Evolutionary conservation across 23 red algal species (phyloP).

Genomic region (Pyropia yezoensis): DNA sequence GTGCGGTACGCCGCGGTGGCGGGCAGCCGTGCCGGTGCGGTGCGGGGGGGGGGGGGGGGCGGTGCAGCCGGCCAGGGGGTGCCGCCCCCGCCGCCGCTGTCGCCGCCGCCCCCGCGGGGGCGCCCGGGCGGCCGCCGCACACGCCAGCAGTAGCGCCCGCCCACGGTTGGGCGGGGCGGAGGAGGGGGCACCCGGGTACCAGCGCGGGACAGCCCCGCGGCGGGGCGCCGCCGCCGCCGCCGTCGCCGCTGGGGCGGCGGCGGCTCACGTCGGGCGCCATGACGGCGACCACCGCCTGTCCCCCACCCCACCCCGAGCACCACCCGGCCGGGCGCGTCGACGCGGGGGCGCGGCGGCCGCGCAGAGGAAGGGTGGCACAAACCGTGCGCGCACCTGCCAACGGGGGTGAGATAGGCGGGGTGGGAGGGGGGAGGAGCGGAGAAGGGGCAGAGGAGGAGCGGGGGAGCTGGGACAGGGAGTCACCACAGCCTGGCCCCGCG

Average conservation of each 20-base stretch:
- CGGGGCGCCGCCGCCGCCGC: no score
- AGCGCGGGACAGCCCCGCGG: no score
- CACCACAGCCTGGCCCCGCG: background rate
- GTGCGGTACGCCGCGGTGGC: background rate
- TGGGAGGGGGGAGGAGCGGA: slow-evolving; percentile 6
- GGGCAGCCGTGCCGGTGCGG: background rate
- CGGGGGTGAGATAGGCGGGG: background rate
- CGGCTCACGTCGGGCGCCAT: no score
- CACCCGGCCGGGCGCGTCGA: background rate
- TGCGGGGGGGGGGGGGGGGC: background rate
- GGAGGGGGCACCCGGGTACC: no score
- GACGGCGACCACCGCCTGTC: background rate
- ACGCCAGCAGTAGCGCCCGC: background rate
- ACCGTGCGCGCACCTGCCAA: no score
- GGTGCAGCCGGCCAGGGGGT: background rate
- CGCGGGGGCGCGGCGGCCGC: background rate
- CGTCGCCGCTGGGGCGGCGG: no score
- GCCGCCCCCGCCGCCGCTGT: background rate
- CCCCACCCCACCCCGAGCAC: background rate
- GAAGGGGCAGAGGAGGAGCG: background rate
- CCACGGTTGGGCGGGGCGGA: no score
- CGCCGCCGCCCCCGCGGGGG: background rate
- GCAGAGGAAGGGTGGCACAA: background rate
- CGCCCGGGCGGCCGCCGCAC: background rate
- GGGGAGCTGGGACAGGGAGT: slow-evolving; percentile 1